These are phyloP conservation scores for Lavandula angustifolia DNA, from an alignment of 257 asterid species.

Conservation along the genomic window DNA sequence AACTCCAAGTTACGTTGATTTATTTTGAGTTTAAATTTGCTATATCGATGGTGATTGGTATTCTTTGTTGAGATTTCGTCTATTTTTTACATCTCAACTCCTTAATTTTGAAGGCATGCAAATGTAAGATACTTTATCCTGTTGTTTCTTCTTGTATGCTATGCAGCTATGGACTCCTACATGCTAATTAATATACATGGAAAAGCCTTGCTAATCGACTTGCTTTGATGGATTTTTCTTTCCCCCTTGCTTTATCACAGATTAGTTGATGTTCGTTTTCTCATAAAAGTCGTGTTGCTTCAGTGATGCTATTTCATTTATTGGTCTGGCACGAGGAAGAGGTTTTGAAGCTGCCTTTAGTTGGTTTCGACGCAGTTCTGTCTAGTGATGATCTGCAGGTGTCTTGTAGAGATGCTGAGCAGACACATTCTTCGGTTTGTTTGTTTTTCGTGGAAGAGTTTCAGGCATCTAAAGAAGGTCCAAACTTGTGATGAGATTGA, in stretches of 20 bases:
- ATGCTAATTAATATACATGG: no score
- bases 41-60: no score
- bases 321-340: conserved; percentile 64
- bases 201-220: no score
- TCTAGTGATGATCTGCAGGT: conserved; percentile 74
- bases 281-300: neutral
- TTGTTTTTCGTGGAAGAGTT: conserved; percentile 84
- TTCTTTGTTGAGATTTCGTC: conserved; percentile 7
- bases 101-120: neutral
- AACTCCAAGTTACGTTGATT: no score
- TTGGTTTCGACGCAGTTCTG: conserved; percentile 74
- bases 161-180: no score
- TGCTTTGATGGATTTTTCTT: no score
- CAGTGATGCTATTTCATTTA: conserved; percentile 12
- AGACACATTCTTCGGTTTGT: conserved; percentile 57
- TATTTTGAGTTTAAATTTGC: no score
- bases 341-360: conserved; percentile 68
- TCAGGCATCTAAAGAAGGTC: conserved; percentile 79
- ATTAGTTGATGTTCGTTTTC: no score
- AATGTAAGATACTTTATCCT: neutral
- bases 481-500: conserved; percentile 63
- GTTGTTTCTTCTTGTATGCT: no score
- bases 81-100: neutral
- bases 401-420: conserved; percentile 67
- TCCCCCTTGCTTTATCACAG: neutral